Conservation (phyloP, 1,284 basidiomycete genomes). For the Entoloma clypeatum region DNA sequence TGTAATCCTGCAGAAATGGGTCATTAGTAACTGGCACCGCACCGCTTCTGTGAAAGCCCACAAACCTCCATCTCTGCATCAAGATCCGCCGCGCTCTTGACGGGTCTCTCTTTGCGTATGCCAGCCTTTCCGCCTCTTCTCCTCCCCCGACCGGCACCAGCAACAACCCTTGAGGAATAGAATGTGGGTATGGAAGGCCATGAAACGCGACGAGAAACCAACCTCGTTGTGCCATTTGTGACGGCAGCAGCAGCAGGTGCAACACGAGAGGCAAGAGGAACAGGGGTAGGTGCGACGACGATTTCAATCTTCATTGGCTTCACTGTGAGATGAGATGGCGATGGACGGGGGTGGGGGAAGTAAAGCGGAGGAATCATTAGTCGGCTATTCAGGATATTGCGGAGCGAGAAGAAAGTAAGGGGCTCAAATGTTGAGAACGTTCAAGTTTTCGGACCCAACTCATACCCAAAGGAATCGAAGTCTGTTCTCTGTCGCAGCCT, state of each 20-base stretch:
- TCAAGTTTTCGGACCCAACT: slow-evolving; percentile 16
- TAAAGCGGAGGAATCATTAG: slow-evolving; percentile 51
- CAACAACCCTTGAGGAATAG: slow-evolving; percentile 22
- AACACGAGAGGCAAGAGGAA: slow-evolving; percentile 70
- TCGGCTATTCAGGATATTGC: slow-evolving; percentile 52
- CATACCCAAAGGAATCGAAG: slow-evolving; percentile 40
- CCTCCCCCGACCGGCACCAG: slow-evolving; percentile 38
- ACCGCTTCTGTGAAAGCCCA: slow-evolving; percentile 1
- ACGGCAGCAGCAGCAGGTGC: slow-evolving; percentile 55
- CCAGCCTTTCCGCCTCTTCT: slow-evolving; percentile 51
- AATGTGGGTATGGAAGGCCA: slow-evolving; percentile 4
- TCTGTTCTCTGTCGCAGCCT: slow-evolving; percentile 38
- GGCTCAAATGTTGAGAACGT: slow-evolving; percentile 19
- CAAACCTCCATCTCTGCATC: slow-evolving; percentile 84
- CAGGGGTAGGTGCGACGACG: slow-evolving; percentile 82
- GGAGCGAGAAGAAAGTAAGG: slow-evolving; percentile 38
- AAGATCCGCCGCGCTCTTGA: slow-evolving; percentile 69
- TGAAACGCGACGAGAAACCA: slow-evolving; percentile 20
- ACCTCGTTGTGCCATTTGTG: slow-evolving; percentile 43
- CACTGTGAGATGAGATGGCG: slow-evolving; percentile 53
- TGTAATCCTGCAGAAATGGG: slow-evolving; percentile 54
- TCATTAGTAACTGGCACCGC: neutral
- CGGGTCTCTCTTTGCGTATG: slow-evolving; percentile 68
- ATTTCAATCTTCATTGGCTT: slow-evolving; percentile 99
- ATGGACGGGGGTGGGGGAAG: slow-evolving; percentile 27